Evolutionary conservation across 257 asterid species (phyloP).

Genomic region (Solanum virginianum): DNA sequence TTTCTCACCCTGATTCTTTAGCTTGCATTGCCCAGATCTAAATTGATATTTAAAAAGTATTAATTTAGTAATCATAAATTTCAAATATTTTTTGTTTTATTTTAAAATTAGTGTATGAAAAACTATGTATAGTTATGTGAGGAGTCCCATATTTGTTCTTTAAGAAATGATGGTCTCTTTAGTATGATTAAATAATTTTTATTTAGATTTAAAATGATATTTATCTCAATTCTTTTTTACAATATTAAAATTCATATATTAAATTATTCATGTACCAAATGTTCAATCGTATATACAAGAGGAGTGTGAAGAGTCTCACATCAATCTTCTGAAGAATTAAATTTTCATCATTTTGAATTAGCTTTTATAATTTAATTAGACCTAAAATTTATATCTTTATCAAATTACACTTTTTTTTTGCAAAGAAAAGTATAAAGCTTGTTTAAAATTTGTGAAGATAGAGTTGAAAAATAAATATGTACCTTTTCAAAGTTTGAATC

Average conservation of each 20-base stretch:
- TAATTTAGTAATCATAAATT: too few species aligned
- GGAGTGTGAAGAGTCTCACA: not conserved
- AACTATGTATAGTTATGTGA: too few species aligned
- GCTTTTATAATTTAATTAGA: not conserved
- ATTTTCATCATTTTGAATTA: not conserved
- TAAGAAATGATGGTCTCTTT: too few species aligned
- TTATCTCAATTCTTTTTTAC: not conserved
- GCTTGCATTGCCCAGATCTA: too few species aligned
- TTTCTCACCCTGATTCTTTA: too few species aligned
- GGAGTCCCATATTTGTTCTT: too few species aligned
- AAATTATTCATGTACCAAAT: fast-evolving
- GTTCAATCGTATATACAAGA: fast-evolving
- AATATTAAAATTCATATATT: fast-evolving
- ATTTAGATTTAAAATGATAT: not conserved
- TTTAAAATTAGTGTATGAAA: too few species aligned
- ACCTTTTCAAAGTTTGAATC: not conserved
- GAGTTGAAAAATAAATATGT: not conserved
- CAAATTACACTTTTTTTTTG: not conserved
- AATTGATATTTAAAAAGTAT: too few species aligned
- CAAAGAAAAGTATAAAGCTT: not conserved
- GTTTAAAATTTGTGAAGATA: not conserved
- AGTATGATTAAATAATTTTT: not conserved
- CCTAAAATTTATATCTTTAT: not conserved
- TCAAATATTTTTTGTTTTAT: too few species aligned
- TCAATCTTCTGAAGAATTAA: not conserved